These are phyloP conservation scores for Diaporthe capsici DNA, from an alignment of 2,329 filamentous ascomycete genomes.

Conservation along the genomic window DNA sequence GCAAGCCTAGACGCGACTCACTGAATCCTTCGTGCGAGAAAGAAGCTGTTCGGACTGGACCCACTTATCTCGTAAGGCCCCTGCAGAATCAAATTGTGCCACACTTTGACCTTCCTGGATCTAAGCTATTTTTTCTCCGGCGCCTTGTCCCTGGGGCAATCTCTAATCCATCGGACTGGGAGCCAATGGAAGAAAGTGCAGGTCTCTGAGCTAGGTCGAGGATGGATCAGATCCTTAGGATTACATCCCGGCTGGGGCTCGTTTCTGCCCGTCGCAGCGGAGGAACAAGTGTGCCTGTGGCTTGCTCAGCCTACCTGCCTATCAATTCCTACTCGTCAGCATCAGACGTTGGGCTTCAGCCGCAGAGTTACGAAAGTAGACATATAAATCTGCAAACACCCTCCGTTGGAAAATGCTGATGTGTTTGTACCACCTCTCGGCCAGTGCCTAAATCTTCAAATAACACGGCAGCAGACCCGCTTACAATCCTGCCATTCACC, in stretches of 20 bases:
- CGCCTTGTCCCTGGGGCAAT: neutral
- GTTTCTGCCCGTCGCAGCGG: neutral
- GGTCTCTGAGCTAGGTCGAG: neutral
- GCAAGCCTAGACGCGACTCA: neutral
- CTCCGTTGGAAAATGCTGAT: neutral
- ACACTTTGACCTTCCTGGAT: neutral
- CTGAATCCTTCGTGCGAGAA: slow-evolving; percentile 16
- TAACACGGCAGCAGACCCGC: neutral
- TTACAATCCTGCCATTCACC: neutral
- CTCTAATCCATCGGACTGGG: too few relatives aligned
- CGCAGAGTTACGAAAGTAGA: neutral
- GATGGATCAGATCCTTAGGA: slow-evolving; percentile 22
- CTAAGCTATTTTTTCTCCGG: neutral
- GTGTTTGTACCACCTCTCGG: neutral
- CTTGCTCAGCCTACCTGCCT: slow-evolving; percentile 28
- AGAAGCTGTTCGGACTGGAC: slow-evolving; percentile 6
- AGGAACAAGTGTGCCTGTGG: neutral
- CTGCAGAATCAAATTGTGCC: neutral
- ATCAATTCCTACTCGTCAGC: neutral
- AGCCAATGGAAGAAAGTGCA: neutral
- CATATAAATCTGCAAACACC: neutral
- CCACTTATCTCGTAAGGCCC: slow-evolving; percentile 5
- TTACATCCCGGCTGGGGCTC: slow-evolving; percentile 8
- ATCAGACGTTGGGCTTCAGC: neutral
- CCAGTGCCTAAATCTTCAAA: too few relatives aligned